phyloP scores from a whole-genome alignment of 495 filamentous ascomycete genomes.

The Penicillium salamii region DNA sequence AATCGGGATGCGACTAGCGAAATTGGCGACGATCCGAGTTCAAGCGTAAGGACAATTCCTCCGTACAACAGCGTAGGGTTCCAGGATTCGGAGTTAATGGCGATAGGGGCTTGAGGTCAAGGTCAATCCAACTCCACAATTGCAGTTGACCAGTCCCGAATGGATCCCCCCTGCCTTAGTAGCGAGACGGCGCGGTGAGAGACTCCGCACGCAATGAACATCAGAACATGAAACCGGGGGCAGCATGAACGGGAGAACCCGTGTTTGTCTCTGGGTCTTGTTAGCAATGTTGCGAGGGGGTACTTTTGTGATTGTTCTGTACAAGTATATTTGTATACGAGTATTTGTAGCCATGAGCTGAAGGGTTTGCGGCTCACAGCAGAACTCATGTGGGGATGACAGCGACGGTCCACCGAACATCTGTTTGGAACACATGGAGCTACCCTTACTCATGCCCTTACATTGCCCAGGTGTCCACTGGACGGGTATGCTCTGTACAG shows the following conservation, averaged over 20 bases:
- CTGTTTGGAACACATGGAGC: not conserved
- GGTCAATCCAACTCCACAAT: constrained; percentile 9
- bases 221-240: constrained; percentile 18
- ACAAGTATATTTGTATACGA: not conserved
- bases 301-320: not conserved
- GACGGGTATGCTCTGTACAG: too few species aligned
- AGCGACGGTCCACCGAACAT: constrained; percentile 2
- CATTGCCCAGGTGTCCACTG: too few species aligned
- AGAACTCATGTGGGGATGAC: not conserved
- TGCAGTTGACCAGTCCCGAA: not conserved
- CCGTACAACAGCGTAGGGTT: not conserved
- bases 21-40: constrained; percentile 5
- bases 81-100: not conserved
- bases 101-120: not conserved
- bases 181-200: constrained; percentile 6
- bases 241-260: constrained; percentile 7
- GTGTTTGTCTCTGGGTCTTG: constrained; percentile 1
- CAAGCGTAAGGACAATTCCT: too few species aligned
- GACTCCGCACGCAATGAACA: constrained; percentile 3
- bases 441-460: too few species aligned
- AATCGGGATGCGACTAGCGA: constrained; percentile 11
- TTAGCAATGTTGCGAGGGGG: not conserved
- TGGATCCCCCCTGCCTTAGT: constrained; percentile 22
- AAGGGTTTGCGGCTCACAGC: constrained; percentile 1
- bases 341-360: not conserved